Evolutionary conservation across 345 rosid genomes (phyloP).

Genomic region (Pugionium cornutum): DNA sequence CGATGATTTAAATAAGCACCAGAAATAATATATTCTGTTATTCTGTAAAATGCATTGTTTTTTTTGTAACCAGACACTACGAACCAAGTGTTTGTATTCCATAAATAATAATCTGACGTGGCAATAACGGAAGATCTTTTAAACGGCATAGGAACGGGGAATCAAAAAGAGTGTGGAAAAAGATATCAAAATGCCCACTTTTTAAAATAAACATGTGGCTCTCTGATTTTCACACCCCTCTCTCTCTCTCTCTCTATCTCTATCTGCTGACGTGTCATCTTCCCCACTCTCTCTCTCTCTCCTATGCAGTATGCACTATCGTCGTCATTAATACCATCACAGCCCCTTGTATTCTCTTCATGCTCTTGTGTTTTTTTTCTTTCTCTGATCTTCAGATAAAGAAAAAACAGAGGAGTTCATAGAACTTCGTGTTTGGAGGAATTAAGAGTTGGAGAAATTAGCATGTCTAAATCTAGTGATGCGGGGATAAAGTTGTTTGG

Average conservation of each 20-base stretch:
- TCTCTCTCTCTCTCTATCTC: not conserved
- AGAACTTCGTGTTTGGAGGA: not conserved
- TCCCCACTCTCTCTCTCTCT: conserved; percentile 11
- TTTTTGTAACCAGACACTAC: not conserved
- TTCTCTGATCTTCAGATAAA: not conserved
- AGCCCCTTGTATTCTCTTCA: conserved; percentile 30
- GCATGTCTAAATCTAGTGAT: conserved; percentile 38
- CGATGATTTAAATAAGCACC: not conserved
- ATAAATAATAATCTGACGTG: conserved; percentile 22
- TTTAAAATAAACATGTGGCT: conserved; percentile 33
- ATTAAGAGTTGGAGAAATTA: not conserved
- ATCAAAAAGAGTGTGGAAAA: conserved; percentile 43
- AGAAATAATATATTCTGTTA: not conserved
- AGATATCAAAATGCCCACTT: conserved; percentile 32
- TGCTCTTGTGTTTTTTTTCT: conserved; percentile 18
- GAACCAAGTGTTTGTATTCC: conserved; percentile 28
- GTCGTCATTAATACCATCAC: conserved; percentile 37
- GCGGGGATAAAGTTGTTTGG: conserved; percentile 40
- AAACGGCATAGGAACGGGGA: conserved; percentile 31
- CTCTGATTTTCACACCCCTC: conserved; percentile 12
- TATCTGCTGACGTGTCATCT: conserved; percentile 22
- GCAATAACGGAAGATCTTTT: conserved; percentile 36
- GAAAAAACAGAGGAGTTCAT: conserved; percentile 7
- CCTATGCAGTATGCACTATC: conserved; percentile 9
- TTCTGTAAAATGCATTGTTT: not conserved